phyloP scores from a whole-genome alignment of 2,329 filamentous ascomycete species.

The Orbilia brochopaga region DNA sequence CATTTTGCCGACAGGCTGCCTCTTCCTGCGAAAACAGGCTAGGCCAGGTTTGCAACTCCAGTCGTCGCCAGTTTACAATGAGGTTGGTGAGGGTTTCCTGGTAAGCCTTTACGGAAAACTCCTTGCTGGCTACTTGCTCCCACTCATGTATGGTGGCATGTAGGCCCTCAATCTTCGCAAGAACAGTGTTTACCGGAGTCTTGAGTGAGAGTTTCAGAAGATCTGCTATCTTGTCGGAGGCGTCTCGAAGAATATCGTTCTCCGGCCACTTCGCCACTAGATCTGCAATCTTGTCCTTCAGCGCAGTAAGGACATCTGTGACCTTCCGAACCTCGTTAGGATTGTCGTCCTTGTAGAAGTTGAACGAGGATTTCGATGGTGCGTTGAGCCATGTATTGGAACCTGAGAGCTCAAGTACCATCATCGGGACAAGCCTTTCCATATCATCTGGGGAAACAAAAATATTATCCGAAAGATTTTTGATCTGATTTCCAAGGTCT shows the following conservation, averaged over 20 bases:
- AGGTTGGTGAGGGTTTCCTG: conserved; percentile 80
- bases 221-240: conserved; percentile 74
- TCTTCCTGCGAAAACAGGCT: conserved; percentile 84
- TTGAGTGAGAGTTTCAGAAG: conserved; percentile 76
- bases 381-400: conserved; percentile 34
- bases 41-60: conserved; percentile 92
- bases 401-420: conserved; percentile 28
- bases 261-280: conserved; percentile 71
- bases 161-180: conserved; percentile 85
- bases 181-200: conserved; percentile 83
- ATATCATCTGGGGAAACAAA: conserved; percentile 12
- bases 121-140: conserved; percentile 87
- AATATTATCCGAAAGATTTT: conserved; percentile 6
- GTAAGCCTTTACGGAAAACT: conserved; percentile 71
- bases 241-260: conserved; percentile 80
- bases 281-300: conserved; percentile 74
- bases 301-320: conserved; percentile 70
- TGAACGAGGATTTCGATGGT: conserved; percentile 63
- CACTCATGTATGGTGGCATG: conserved; percentile 88
- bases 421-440: conserved; percentile 28
- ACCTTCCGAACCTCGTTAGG: conserved; percentile 76
- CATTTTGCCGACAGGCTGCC: conserved; percentile 75
- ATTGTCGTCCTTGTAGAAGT: conserved; percentile 88
- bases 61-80: conserved; percentile 84
- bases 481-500: conserved; percentile 19